Evolutionary conservation across 106 monocot species (phyloP).

Genomic region (Cymbidium sinense): DNA sequence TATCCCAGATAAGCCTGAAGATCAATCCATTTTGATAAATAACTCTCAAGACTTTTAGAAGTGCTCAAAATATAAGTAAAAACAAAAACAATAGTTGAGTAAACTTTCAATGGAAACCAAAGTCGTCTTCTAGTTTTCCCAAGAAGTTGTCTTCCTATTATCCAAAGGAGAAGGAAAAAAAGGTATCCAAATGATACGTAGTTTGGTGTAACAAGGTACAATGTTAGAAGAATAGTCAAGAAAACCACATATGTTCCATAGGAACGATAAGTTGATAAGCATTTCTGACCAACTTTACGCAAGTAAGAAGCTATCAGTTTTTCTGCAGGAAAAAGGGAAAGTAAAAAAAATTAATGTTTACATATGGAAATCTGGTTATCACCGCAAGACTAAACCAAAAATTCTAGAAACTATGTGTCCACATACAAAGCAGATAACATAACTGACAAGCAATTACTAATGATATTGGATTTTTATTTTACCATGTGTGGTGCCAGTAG

Average conservation of each 20-base stretch:
- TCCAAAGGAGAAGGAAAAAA: constrained; percentile 91
- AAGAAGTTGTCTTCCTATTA: constrained; percentile 89
- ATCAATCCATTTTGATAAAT: constrained; percentile 49
- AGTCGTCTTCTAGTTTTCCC: constrained; percentile 72
- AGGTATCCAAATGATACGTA: constrained; percentile 94
- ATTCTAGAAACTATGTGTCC: not conserved
- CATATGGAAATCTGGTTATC: not conserved
- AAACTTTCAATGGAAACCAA: constrained; percentile 90
- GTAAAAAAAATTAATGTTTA: not conserved
- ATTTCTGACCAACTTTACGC: constrained; percentile 66
- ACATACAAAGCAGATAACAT: not conserved
- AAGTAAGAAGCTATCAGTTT: constrained; percentile 66
- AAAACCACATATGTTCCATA: constrained; percentile 89
- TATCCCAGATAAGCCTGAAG: constrained; percentile 86
- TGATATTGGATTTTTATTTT: constrained; percentile 4
- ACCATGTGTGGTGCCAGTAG: constrained; percentile 49
- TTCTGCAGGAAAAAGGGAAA: constrained; percentile 40
- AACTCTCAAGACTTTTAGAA: constrained; percentile 48
- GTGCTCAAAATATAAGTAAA: constrained; percentile 76
- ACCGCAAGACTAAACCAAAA: not conserved
- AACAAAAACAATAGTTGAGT: constrained; percentile 65
- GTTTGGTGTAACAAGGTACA: constrained; percentile 86
- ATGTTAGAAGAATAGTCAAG: constrained; percentile 77
- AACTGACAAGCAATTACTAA: not conserved
- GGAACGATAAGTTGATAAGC: constrained; percentile 74